Evolutionary conservation across 345 rosid genomes (phyloP).

Genomic region (Eucalyptus brandiana): DNA sequence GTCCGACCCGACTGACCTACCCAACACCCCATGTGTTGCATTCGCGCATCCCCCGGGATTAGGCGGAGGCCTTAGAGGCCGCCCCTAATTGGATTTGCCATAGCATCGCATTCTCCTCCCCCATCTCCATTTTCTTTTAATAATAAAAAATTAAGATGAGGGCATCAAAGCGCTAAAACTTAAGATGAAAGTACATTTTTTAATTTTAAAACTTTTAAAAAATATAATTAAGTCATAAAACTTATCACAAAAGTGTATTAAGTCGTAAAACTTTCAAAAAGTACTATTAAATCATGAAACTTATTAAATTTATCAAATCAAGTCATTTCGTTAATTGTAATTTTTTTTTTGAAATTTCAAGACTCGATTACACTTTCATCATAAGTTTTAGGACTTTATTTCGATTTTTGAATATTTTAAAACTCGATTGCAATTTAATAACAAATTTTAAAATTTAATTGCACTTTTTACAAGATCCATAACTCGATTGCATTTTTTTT

Average conservation of each 20-base stretch:
- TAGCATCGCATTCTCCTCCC: neutral
- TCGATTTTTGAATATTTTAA: no score
- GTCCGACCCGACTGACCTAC: neutral
- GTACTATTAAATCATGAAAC: accelerated
- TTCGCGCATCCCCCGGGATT: neutral
- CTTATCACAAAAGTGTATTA: accelerated
- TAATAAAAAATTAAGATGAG: neutral
- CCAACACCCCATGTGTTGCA: neutral
- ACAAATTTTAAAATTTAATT: no score
- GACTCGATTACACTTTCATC: accelerated
- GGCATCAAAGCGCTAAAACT: neutral
- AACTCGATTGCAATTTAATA: accelerated
- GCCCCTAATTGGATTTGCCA: neutral
- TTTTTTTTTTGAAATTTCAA: accelerated
- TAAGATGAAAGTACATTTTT: neutral
- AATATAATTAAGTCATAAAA: no score
- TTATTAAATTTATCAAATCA: no score
- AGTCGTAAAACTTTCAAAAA: no score
- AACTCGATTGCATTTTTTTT: accelerated
- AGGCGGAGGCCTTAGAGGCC: neutral
- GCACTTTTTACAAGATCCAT: accelerated
- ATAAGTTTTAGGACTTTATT: no score
- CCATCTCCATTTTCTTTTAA: neutral
- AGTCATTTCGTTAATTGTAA: neutral
- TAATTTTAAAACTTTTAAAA: no score